Conservation (phyloP, 495 filamentous ascomycete species). For the Neurospora sp. region DNA sequence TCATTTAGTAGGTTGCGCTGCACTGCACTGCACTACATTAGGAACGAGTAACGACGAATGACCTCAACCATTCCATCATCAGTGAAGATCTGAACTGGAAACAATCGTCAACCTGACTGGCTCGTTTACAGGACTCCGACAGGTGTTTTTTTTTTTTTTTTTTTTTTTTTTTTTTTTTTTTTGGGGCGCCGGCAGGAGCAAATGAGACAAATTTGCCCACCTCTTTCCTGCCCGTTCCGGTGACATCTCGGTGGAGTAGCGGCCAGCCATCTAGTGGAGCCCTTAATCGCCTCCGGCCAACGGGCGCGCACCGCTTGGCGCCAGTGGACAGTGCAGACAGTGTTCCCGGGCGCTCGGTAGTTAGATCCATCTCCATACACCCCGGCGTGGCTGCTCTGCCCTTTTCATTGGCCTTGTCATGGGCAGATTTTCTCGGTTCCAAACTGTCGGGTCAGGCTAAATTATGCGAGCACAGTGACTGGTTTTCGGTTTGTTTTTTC, state of each 20-base stretch:
- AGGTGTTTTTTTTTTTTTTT: not conserved
- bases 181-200: not conserved
- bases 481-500: not conserved
- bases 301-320: not conserved
- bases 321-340: slow-evolving; percentile 1
- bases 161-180: not conserved
- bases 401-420: not conserved
- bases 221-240: not conserved
- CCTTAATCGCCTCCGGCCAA: slow-evolving; percentile 1
- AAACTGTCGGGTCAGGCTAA: not conserved
- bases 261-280: not conserved
- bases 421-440: not conserved
- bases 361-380: too few relatives aligned
- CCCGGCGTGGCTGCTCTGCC: too few relatives aligned
- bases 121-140: not conserved
- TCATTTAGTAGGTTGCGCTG: not conserved
- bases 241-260: not conserved
- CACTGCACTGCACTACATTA: not conserved
- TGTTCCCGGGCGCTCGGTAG: not conserved
- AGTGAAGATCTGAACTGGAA: not conserved
- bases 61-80: not conserved
- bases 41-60: not conserved
- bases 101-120: not conserved
- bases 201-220: not conserved
- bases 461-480: too few relatives aligned